Base-by-base conservation (phyloP, 106 monocot species). In the Platanthera guangdongensis region DNA sequence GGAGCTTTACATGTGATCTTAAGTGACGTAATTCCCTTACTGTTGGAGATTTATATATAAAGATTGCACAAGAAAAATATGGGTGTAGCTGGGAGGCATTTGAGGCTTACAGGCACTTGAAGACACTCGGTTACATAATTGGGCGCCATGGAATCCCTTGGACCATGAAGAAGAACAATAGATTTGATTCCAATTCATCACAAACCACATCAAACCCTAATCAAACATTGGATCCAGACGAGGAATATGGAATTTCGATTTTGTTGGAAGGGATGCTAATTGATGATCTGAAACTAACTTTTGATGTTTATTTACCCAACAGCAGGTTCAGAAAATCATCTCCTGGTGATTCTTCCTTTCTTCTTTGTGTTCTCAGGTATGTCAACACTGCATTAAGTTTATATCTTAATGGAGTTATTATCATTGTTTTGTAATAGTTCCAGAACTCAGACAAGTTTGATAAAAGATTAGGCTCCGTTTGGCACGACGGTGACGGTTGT, bases 251-350 rank as follows among this genome's bases (percentile, higher is more conserved):
- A 46, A 78, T 74, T 62, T 68, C 74, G 12, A 78, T 74, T 28
- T 47, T 76, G 28, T 76, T 90, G 48, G 63, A 78, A 59, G 71
- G 79, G 47, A 78, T 93, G 82, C 84, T 86, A 9, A 82, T 93
- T 6, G 53, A 78, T 83, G 86, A 79, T 21, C 46, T 81, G 22
- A 82, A 83, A 68, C 84, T 71, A 21, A 73, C 57, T 54, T 99
- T 88, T 90, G 85, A 92, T 79, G 86, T 97, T 25, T 87, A 97
- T 91, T 81, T 81, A 19, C 93, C 96, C 25, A 86, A 97, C 62
- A 94, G 94, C 83, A 86, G 84, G 73, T 99, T 99, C 59, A 89
- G 59, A 72, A 99, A 99, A 85, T 77, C 92, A 54, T 77, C 81
- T 77, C 97, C 91, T 25, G 92, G 90, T 7, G 57, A 80, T 74